These are phyloP conservation scores for Cinnamomum chago DNA, from an alignment of 164 flowering plant species.

Conservation along the genomic window DNA sequence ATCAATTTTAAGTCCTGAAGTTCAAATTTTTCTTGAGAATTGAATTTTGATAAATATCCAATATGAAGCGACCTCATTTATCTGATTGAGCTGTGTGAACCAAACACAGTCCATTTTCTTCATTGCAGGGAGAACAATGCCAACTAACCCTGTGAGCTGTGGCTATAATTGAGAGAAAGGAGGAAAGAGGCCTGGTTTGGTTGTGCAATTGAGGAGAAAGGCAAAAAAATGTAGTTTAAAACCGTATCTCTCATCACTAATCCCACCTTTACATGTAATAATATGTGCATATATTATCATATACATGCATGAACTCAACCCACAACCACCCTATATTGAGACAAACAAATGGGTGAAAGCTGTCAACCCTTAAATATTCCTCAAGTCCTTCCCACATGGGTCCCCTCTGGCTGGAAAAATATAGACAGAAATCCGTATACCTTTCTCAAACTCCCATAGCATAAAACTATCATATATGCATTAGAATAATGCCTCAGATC, in stretches of 20 bases:
- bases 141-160: background rate
- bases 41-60: too few species aligned
- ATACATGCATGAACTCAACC: background rate
- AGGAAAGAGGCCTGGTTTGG: background rate
- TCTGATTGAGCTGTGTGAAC: too few species aligned
- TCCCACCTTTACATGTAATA: background rate
- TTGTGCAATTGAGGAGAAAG: conserved; percentile 3
- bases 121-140: background rate
- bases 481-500: background rate
- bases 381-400: background rate
- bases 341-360: background rate
- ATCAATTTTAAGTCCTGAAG: too few species aligned
- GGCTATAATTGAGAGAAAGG: conserved; percentile 7
- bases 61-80: too few species aligned
- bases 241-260: background rate
- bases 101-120: too few species aligned
- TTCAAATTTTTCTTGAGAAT: too few species aligned
- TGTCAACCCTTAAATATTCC: background rate
- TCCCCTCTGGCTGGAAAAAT: background rate
- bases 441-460: conserved; percentile 3
- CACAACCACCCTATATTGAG: background rate
- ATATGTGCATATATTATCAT: background rate
- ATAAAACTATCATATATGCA: background rate
- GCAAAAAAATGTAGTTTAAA: background rate
- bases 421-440: background rate